Conservation (phyloP, 1,139 yeast genomes). For the Yamadazyma siamensis region DNA sequence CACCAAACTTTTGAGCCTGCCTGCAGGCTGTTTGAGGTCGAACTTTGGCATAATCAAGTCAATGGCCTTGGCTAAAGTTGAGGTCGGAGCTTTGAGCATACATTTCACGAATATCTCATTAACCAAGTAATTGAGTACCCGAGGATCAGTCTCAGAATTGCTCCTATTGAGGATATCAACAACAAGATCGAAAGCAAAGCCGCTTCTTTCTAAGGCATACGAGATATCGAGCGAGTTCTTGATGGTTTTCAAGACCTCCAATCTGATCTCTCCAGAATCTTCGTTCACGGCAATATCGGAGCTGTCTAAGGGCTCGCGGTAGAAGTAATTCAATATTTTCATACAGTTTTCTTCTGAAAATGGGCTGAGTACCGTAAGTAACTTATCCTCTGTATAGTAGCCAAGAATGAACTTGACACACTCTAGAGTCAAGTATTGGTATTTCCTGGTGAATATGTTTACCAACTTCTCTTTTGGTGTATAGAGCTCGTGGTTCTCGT, state of each 20-base stretch:
- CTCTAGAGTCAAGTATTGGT: constrained; percentile 32
- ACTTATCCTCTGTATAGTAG: constrained; percentile 46
- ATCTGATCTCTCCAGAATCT: constrained; percentile 24
- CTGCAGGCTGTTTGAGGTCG: constrained; percentile 6
- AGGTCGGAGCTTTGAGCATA: constrained; percentile 20
- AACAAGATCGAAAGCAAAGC: constrained; percentile 25
- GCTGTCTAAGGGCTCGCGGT: constrained; percentile 16
- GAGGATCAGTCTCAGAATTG: constrained; percentile 24
- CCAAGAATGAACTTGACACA: constrained; percentile 40
- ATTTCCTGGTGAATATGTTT: constrained; percentile 38
- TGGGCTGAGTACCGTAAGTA: constrained; percentile 53
- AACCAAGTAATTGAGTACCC: constrained; percentile 30
- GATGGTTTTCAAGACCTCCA: constrained; percentile 41
- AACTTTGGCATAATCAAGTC: constrained; percentile 15
- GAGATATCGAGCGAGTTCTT: constrained; percentile 41
- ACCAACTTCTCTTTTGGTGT: constrained; percentile 48
- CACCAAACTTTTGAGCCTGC: constrained; percentile 19
- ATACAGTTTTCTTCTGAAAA: constrained; percentile 51
- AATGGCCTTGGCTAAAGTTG: constrained; percentile 21
- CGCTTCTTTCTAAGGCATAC: constrained; percentile 20
- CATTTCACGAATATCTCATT: constrained; percentile 28
- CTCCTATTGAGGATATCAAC: constrained; percentile 29
- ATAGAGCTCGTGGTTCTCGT: constrained; percentile 33
- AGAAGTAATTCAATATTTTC: constrained; percentile 47
- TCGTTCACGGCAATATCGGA: constrained; percentile 11